phyloP scores from a whole-genome alignment of 1,284 basidiomycete genomes.

The Ustilago esculenta region DNA sequence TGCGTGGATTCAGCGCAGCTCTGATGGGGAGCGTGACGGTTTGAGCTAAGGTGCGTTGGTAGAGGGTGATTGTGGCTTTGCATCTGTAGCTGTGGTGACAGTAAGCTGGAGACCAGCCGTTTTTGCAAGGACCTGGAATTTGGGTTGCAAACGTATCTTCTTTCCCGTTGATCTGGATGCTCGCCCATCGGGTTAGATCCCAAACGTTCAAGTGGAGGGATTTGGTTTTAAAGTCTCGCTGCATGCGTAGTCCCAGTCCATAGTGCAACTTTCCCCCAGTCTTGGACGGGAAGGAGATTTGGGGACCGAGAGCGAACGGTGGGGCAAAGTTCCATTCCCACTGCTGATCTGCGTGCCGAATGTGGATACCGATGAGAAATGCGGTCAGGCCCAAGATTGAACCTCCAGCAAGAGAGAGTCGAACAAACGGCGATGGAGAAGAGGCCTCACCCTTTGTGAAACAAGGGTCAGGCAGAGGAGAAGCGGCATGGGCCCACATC shows the following conservation, averaged over 20 bases:
- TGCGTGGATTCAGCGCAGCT: background rate
- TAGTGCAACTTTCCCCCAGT: background rate
- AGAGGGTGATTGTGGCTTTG: slow-evolving; percentile 12
- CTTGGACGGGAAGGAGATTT: background rate
- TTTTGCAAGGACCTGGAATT: slow-evolving; percentile 28
- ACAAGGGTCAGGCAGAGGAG: slow-evolving; percentile 12
- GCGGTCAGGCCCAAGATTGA: slow-evolving; percentile 31
- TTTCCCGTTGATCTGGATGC: slow-evolving; percentile 10
- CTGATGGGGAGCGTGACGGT: background rate
- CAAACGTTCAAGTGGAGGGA: slow-evolving; percentile 23
- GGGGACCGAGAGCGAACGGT: slow-evolving; percentile 27
- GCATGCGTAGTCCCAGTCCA: slow-evolving; percentile 21
- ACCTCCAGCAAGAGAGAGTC: slow-evolving; percentile 27
- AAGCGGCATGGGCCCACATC: slow-evolving; percentile 36
- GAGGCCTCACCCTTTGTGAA: background rate
- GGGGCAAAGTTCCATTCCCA: slow-evolving; percentile 33
- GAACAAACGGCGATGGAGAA: background rate
- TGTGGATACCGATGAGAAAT: slow-evolving; percentile 27
- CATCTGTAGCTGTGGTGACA: slow-evolving; percentile 45
- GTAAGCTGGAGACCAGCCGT: slow-evolving; percentile 30
- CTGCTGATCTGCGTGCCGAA: background rate
- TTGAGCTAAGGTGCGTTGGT: background rate
- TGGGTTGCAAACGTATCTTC: slow-evolving; percentile 27
- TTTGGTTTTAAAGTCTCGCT: slow-evolving; percentile 20
- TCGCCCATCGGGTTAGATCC: slow-evolving; percentile 20